These are phyloP conservation scores for Gossypium lobatum DNA, from an alignment of 441 rosid genomes.

Conservation along the genomic window DNA sequence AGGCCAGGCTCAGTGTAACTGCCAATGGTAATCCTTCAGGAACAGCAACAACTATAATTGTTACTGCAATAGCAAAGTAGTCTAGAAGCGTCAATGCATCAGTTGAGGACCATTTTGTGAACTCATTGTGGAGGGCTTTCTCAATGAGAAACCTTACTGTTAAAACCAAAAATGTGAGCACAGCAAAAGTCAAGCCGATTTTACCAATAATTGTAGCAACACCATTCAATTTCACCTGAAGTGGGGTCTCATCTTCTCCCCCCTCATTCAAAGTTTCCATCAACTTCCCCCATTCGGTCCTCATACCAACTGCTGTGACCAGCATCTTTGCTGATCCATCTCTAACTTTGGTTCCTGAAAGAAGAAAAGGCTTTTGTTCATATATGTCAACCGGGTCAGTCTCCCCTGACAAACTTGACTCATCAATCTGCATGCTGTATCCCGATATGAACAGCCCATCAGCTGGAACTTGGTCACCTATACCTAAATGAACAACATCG, in stretches of 20 bases:
- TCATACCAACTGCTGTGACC: slow-evolving; percentile 47
- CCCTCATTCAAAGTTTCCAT: slow-evolving; percentile 42
- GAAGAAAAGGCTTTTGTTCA: slow-evolving; percentile 36
- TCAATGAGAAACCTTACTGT: slow-evolving; percentile 31
- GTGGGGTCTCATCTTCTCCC: slow-evolving; percentile 48
- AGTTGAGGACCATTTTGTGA: slow-evolving; percentile 33
- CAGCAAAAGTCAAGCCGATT: slow-evolving; percentile 38
- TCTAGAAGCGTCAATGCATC: slow-evolving; percentile 37
- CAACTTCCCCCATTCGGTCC: slow-evolving; percentile 49
- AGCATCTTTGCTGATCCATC: slow-evolving; percentile 49
- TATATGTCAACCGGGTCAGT: slow-evolving; percentile 35
- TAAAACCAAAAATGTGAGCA: slow-evolving; percentile 37
- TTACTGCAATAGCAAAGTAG: slow-evolving; percentile 45
- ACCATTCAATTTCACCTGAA: slow-evolving; percentile 48
- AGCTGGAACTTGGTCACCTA: slow-evolving; percentile 49
- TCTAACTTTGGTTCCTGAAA: slow-evolving; percentile 43
- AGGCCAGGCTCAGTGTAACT: slow-evolving; percentile 45
- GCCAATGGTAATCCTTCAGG: slow-evolving; percentile 54
- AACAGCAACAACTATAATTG: slow-evolving; percentile 48
- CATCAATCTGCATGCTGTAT: slow-evolving; percentile 41
- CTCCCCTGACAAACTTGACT: slow-evolving; percentile 44
- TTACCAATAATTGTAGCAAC: slow-evolving; percentile 49
- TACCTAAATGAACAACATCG: slow-evolving; percentile 40
- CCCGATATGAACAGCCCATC: slow-evolving; percentile 44
- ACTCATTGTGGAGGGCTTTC: slow-evolving; percentile 27